Base-by-base conservation (phyloP, 2,329 filamentous ascomycete genomes). In the Paradendryphiella salina region DNA sequence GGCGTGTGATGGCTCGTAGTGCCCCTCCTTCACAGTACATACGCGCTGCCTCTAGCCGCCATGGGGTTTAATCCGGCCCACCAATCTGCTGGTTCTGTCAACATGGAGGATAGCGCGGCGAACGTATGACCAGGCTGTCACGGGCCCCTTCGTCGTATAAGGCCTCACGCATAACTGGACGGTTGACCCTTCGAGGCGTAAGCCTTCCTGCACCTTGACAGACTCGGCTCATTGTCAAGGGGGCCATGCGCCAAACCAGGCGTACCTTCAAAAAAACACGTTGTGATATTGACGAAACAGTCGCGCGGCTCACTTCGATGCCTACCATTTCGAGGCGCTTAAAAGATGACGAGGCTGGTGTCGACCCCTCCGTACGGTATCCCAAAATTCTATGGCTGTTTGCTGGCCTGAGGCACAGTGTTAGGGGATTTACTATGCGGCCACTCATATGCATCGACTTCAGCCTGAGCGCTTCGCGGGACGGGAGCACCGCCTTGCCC, bases 11-110 rank as follows among this genome's bases (percentile, higher is more conserved):
- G 38, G 26, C 29, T 33, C 28, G 28, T n/a, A 32, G 29, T 31
- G n/a, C 40, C 31, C 32, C 29, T 33, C 17, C n/a, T 32, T 42
- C 40, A 43, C 40, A 43, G 9, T 33, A 15, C 40, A 42, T 42
- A 21, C 4, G 7, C 39, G 39, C 28, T 28, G n/a, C n/a, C 29
- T 33, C 7, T 33, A 33, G 31, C 31, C 31, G 31, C 31, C 14
- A 33, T 33, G 28, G 18, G 39, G 28, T 28, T 42, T 33, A 10
- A 15, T 10, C 15, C 28, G 29, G 17, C 28, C 28, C 10, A 32
- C 28, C 39, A 42, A 42, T 42, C 28, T 18, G 31, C 31, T 33
- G n/a, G n/a, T 13, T 14, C 8, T n/a, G 31, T 29, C 21, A 11
- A 6, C 11, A 40, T 10, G 18, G 37, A 40, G 37, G 8, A 21